Percentiles rank a stretch among this genome's conserved stretches.
Conservation (phyloP, 1,139 yeast genomes). For the Lodderomyces elongisporus region DNA sequence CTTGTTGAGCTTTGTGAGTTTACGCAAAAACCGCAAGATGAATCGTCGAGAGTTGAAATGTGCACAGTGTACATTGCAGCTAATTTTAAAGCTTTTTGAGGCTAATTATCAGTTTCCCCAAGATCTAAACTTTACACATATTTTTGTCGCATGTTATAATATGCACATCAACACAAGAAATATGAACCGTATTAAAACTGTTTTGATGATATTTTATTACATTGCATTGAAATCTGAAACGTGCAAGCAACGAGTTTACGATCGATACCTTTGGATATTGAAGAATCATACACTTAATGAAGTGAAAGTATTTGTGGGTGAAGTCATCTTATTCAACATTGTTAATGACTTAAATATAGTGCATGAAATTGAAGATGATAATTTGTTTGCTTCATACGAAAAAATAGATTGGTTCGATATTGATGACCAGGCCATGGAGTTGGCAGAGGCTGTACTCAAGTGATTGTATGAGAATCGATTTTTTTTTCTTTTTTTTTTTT, state of each 20-base stretch:
- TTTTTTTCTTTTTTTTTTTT: conserved; percentile 1
- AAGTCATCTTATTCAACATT: conserved; percentile 27
- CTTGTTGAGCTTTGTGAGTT: conserved; percentile 7
- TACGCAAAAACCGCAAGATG: not conserved
- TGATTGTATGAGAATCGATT: not conserved
- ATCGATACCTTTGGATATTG: conserved; percentile 27
- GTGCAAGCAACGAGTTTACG: conserved; percentile 14
- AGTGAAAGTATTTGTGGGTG: conserved; percentile 28
- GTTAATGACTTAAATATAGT: conserved; percentile 20
- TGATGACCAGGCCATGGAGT: conserved; percentile 5
- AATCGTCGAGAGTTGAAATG: conserved; percentile 18
- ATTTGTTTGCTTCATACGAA: conserved; percentile 6
- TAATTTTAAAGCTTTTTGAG: conserved; percentile 39
- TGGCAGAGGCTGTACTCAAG: conserved; percentile 2
- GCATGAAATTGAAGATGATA: too few species aligned
- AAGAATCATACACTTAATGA: conserved; percentile 25
- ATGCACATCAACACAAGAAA: conserved; percentile 47
- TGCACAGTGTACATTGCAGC: conserved; percentile 21
- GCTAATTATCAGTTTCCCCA: conserved; percentile 11
- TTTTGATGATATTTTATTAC: conserved; percentile 34
- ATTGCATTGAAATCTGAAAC: conserved; percentile 15
- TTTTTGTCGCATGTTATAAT: conserved; percentile 53
- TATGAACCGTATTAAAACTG: conserved; percentile 25
- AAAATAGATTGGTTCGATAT: conserved; percentile 19
- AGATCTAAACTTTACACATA: conserved; percentile 7